Evolutionary conservation across 2,329 filamentous ascomycete genomes (phyloP), one percentile per base, ranked within the genome.

Genomic region (Hymenoscyphus scutula): DNA sequence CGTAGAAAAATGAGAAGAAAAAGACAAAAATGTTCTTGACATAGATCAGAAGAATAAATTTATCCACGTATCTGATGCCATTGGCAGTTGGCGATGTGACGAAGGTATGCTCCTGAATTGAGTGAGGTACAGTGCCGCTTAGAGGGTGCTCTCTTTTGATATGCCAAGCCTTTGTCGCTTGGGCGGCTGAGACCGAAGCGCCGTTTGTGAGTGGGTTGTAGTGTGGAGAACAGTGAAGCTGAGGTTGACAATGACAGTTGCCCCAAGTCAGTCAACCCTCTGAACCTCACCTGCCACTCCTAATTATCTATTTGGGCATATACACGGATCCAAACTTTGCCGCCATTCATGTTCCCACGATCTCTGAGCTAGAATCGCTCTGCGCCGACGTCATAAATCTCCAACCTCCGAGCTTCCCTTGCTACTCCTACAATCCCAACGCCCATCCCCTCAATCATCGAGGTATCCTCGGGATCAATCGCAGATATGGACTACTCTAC

Each of bases 401-500:
- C 53, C 25, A 54, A 54, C 15, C 53, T 54, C 53, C 8, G 45
- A 51, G 45, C 45, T 51, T 37, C 13, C 34, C 15, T 17, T 23
- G 45, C 45, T 23, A 51, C 45, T 23, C 10, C 45, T 23, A 25
- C 45, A 51, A 25, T 10, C 13, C 45, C 53, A 32, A 54, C 53
- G 53, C 53, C 27, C 53, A 54, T 54, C 13, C 17, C 53, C 17
- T 32, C 27, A 54, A 54, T 54, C n/a, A 54, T 29, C 27, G 27
- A 11, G 25, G 19, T 2, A 54, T n/a, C 10, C 53, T 32, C 27
- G n/a, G 23, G n/a, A 29, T 29, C 38, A 53, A 17, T 17, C 61
- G 30, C 61, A 54, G 68, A 30, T 54, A 90, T 90, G 88, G 88
- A 90, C 74, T 90, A 90, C 74, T 86, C 86, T 61, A 74, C 79